These are phyloP conservation scores for Candida sphagnicola DNA, from an alignment of 805 yeast genomes.

Conservation along the genomic window DNA sequence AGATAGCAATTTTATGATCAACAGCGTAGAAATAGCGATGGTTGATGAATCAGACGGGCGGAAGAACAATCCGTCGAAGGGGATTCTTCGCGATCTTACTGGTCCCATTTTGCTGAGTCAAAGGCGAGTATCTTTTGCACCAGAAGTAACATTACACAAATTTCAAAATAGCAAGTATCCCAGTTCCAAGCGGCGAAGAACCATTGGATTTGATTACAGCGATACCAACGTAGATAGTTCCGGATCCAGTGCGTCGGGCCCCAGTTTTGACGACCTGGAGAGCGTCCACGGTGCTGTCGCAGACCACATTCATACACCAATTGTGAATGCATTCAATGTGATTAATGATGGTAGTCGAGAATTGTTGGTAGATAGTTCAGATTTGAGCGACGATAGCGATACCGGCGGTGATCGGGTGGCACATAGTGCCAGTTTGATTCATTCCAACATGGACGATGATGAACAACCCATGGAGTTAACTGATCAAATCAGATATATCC, in stretches of 20 bases:
- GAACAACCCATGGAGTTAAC: constrained; percentile 2
- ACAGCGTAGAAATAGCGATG: neutral
- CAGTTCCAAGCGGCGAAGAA: constrained; percentile 18
- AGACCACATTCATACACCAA: no score
- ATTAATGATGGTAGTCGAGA: neutral
- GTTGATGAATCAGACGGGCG: constrained; percentile 1
- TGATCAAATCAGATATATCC: constrained; percentile 4
- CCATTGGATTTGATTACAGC: constrained; percentile 17
- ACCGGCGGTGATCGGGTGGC: neutral
- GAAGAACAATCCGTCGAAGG: constrained; percentile 8
- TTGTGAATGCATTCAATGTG: no score
- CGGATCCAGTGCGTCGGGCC: neutral
- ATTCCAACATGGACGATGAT: neutral
- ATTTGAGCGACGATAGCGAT: constrained; percentile 4
- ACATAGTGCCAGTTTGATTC: neutral
- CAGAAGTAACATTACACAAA: constrained; percentile 65
- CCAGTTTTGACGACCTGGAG: neutral
- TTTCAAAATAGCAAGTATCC: constrained; percentile 33
- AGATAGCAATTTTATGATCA: neutral
- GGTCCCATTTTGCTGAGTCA: constrained; percentile 17
- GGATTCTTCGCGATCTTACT: constrained; percentile 22
- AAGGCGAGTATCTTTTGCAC: constrained; percentile 74
- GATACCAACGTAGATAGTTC: neutral
- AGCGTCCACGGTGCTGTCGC: no score
- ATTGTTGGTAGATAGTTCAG: constrained; percentile 21